Evolutionary conservation across 345 rosid species (phyloP), one percentile per base, ranked within the genome.

Genomic region (Melastoma malabathricum): DNA sequence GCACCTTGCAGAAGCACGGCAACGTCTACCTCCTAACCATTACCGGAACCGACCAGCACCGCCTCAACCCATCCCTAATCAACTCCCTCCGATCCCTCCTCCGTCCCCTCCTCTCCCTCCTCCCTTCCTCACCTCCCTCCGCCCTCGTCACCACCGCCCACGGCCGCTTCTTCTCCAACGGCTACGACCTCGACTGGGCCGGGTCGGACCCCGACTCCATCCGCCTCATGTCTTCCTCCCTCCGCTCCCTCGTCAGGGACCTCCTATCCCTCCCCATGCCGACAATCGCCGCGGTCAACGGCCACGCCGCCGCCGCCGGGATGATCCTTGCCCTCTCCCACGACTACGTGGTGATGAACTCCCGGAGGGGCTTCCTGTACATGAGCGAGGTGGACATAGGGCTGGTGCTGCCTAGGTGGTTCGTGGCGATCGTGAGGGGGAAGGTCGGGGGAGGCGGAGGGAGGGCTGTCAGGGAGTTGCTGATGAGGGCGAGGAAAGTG

Each of bases 161-260:
- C 10, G 97, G 95, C 10, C 80, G 65, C 57, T 89, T 80, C 80
- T 89, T 85, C 79, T 89, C 95, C 59, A 85, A 89, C 58, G 95
- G 97, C 48, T 81, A 66, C 62, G 95, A 85, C 67, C 72, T 85
- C 51, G 68, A 59, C 31, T 73, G 83, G 75, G 80, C 82, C 46
- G 22, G 55, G 18, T 16, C 72, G 18, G 45, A 55, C 45, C 64
- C 48, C 1, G 59, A 75, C 51, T 78, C 72, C 6, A 47, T 48
- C 60, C 1, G 1, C 13, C 41, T 53, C 45, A 75, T 85, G 95
- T 65, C 63, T 12, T 34, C 61, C 1, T 38, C 64, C 20, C 67
- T 76, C 53, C 60, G 66, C 27, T 62, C 73, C 43, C 63, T 85
- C 38, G 50, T 72, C 22, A 64, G 62, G 44, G 82, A 79, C 57